A percentile compares a stretch with the other conserved stretches of the same genome.
Evolutionary conservation across 31 red algal genomes (phyloP).

Genomic region (Porphyra umbilicalis): DNA sequence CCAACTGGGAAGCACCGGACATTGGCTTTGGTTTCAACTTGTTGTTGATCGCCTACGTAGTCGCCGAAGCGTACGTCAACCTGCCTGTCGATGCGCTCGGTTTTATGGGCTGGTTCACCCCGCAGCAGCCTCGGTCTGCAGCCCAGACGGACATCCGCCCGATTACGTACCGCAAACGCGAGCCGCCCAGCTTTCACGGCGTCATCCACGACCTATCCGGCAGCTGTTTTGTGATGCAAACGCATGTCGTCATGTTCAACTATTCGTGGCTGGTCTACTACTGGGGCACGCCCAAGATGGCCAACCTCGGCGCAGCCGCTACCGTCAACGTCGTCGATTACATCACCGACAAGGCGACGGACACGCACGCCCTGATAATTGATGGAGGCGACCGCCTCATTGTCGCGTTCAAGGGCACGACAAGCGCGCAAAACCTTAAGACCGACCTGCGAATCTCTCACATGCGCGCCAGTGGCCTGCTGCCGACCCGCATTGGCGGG

Average conservation of each 20-base stretch:
- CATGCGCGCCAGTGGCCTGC: slow-evolving; percentile 29
- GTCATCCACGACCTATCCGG: slow-evolving; percentile 68
- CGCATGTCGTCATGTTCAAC: slow-evolving; percentile 77
- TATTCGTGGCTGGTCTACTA: slow-evolving; percentile 88
- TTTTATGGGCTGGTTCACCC: slow-evolving; percentile 65
- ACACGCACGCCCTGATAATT: slow-evolving; percentile 81
- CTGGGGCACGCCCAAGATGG: slow-evolving; percentile 75
- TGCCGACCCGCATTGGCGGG: slow-evolving; percentile 45
- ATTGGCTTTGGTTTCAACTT: slow-evolving; percentile 57
- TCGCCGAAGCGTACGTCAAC: slow-evolving; percentile 71
- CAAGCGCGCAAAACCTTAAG: slow-evolving; percentile 70
- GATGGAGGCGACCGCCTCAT: slow-evolving; percentile 78
- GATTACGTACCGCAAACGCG: slow-evolving; percentile 80
- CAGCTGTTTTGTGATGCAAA: slow-evolving; percentile 88
- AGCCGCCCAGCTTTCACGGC: slow-evolving; percentile 61
- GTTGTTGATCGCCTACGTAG: slow-evolving; percentile 52
- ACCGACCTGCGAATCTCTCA: slow-evolving; percentile 82
- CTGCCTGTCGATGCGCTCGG: slow-evolving; percentile 66
- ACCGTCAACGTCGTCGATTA: slow-evolving; percentile 61
- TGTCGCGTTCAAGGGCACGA: slow-evolving; percentile 83
- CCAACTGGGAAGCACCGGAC: slow-evolving; percentile 64
- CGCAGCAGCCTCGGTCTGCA: slow-evolving; percentile 35
- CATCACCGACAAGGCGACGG: slow-evolving; percentile 60
- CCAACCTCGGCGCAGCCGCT: slow-evolving; percentile 61
- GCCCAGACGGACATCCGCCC: slow-evolving; percentile 50